Percentiles rank a stretch among this genome's conserved stretches.
Conservation (phyloP, 2,329 filamentous ascomycete genomes). For the Cercospora sp. region DNA sequence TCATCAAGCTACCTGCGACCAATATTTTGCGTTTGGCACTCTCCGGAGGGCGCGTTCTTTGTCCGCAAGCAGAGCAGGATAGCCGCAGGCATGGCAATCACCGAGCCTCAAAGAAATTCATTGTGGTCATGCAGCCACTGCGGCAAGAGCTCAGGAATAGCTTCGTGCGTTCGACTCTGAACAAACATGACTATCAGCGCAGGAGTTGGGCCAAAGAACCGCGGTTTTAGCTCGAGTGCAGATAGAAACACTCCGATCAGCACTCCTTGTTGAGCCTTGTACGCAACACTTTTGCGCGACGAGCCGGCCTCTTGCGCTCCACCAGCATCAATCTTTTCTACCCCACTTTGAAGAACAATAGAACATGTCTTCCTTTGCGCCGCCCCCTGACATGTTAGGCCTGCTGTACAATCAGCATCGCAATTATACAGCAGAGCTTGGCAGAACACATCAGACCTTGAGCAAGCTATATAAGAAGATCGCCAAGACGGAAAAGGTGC, state of each 20-base stretch:
- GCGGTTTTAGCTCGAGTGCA: constrained; percentile 8
- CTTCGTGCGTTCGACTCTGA: constrained; percentile 20
- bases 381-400: constrained; percentile 25
- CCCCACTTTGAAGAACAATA: constrained; percentile 13
- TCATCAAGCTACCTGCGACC: not conserved
- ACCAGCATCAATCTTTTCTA: not conserved
- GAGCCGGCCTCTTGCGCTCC: constrained; percentile 32
- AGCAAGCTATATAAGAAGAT: constrained; percentile 36
- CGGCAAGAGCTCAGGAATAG: constrained; percentile 25
- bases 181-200: constrained; percentile 21
- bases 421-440: constrained; percentile 33
- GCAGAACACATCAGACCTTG: constrained; percentile 31
- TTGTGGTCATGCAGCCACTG: constrained; percentile 28
- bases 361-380: constrained; percentile 19
- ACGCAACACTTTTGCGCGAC: constrained; percentile 17
- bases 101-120: constrained; percentile 29
- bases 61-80: constrained; percentile 30
- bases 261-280: not conserved
- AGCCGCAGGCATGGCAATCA: constrained; percentile 25
- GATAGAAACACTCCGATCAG: constrained; percentile 5
- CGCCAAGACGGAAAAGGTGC: constrained; percentile 27
- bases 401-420: constrained; percentile 33
- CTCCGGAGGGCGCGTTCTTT: constrained; percentile 23
- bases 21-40: not conserved
- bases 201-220: constrained; percentile 26